Conservation (phyloP, 257 asterid species). For the Jacaranda mimosifolia region DNA sequence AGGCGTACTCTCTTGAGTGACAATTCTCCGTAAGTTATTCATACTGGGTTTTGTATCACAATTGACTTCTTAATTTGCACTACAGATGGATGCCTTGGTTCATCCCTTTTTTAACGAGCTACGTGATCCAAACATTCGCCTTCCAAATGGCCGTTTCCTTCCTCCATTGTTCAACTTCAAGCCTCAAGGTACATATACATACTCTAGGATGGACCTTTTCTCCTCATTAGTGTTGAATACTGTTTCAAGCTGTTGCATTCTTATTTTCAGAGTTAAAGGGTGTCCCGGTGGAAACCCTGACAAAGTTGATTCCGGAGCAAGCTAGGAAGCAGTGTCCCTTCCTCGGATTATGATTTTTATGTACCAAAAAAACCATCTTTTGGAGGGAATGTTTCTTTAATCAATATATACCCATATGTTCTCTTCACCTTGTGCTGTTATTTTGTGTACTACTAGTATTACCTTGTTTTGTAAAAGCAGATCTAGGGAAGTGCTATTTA, state of each 20-base stretch:
- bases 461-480: conserved; percentile 29
- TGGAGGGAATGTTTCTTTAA: background rate
- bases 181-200: conserved; percentile 60
- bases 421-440: conserved; percentile 20
- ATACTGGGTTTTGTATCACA: background rate
- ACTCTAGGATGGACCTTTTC: background rate
- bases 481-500: conserved; percentile 13
- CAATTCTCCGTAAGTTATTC: background rate
- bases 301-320: conserved; percentile 84
- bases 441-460: conserved; percentile 19
- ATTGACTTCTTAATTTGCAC: conserved; percentile 27
- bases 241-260: background rate
- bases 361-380: no score
- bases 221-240: background rate
- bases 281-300: conserved; percentile 66
- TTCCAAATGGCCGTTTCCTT: conserved; percentile 78
- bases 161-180: conserved; percentile 85
- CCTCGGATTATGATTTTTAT: conserved; percentile 56
- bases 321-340: conserved; percentile 79
- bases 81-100: conserved; percentile 68
- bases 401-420: background rate
- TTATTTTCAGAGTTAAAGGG: conserved; percentile 79
- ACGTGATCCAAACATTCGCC: conserved; percentile 64
- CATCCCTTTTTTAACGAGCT: conserved; percentile 81
- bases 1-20: background rate